Conservation (phyloP, 768 basidiomycete species). For the Amanita molliuscula region DNA sequence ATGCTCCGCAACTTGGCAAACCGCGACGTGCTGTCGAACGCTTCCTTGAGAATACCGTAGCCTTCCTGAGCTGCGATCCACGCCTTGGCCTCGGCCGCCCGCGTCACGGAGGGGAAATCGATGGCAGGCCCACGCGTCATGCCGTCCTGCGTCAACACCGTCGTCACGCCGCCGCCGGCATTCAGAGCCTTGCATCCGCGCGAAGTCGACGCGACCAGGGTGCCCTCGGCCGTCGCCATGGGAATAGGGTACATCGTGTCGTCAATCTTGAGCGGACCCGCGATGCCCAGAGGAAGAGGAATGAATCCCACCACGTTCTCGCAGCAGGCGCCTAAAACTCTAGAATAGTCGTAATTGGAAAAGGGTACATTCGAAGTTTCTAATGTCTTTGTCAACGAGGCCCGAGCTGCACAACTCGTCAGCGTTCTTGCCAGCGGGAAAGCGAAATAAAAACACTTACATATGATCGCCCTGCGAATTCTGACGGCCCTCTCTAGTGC, state of each 20-base stretch:
- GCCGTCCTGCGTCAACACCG: slow-evolving; percentile 83
- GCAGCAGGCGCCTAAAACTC: slow-evolving; percentile 93
- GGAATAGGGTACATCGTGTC: slow-evolving; percentile 81
- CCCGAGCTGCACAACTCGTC: slow-evolving; percentile 49
- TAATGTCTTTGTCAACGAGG: slow-evolving; percentile 73
- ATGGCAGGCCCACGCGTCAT: slow-evolving; percentile 99
- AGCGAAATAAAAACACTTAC: too few species aligned
- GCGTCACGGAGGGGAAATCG: slow-evolving; percentile 76
- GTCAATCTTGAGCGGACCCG: slow-evolving; percentile 90
- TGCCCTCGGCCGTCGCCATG: slow-evolving; percentile 99
- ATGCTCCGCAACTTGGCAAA: slow-evolving; percentile 82
- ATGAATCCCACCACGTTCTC: slow-evolving; percentile 98
- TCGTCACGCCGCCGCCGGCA: slow-evolving; percentile 89
- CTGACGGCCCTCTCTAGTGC: slow-evolving; percentile 81
- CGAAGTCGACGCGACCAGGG: slow-evolving; percentile 93
- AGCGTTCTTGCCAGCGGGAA: too few species aligned
- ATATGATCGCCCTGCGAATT: slow-evolving; percentile 82
- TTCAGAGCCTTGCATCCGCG: slow-evolving; percentile 98
- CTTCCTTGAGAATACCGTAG: slow-evolving; percentile 59
- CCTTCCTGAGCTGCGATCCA: slow-evolving; percentile 86
- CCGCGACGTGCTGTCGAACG: slow-evolving; percentile 91
- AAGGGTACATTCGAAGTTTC: slow-evolving; percentile 79
- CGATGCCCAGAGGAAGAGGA: slow-evolving; percentile 91
- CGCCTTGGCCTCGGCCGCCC: slow-evolving; percentile 75
- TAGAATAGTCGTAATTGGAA: slow-evolving; percentile 83